phyloP scores from a whole-genome alignment of 192 early-diverging fungal species.

The Oehlia diaphana region DNA sequence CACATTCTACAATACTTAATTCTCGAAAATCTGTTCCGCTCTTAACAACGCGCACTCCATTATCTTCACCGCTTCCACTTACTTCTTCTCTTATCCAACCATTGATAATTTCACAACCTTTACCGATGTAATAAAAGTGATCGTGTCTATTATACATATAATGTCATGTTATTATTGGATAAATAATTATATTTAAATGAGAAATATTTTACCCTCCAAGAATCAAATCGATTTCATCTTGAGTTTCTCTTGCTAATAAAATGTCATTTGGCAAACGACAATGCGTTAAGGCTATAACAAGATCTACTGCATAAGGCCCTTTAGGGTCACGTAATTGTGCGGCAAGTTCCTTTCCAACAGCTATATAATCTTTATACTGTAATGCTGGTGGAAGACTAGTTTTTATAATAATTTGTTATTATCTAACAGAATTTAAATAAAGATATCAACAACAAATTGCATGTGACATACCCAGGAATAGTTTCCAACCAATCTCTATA shows the following conservation, averaged over 20 bases:
- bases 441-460: neutral
- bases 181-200: neutral
- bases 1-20: conserved; percentile 49
- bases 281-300: conserved; percentile 73
- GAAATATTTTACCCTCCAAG: conserved; percentile 53
- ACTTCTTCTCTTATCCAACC: conserved; percentile 40
- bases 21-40: conserved; percentile 72
- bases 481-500: conserved; percentile 66
- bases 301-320: conserved; percentile 50
- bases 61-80: conserved; percentile 34
- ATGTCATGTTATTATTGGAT: neutral
- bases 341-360: conserved; percentile 44
- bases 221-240: conserved; percentile 63
- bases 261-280: conserved; percentile 72
- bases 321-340: conserved; percentile 37
- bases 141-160: conserved; percentile 53
- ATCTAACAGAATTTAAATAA: neutral
- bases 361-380: conserved; percentile 59
- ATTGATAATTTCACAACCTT: conserved; percentile 45
- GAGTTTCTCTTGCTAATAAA: conserved; percentile 48
- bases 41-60: conserved; percentile 57
- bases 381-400: conserved; percentile 54
- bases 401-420: neutral
- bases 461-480: conserved; percentile 46
- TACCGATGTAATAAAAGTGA: conserved; percentile 66